phyloP scores from a whole-genome alignment of 805 yeast genomes.

The Diddensiella caesifluorescens region DNA sequence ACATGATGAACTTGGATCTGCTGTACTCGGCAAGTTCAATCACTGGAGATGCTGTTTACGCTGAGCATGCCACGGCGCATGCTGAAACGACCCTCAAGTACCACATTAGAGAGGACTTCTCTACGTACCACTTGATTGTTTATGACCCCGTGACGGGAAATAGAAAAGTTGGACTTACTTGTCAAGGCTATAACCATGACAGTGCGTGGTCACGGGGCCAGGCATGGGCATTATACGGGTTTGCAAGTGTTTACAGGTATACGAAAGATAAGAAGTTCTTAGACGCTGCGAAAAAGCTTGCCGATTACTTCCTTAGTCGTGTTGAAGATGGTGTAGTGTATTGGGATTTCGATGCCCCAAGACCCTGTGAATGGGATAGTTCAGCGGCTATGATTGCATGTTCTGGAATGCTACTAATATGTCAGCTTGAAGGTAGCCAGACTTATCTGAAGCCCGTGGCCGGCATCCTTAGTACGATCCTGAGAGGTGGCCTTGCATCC shows the following conservation, averaged over 20 bases:
- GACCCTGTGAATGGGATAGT: slow-evolving; percentile 27
- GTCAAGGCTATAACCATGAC: slow-evolving; percentile 31
- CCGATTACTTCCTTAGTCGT: slow-evolving; percentile 26
- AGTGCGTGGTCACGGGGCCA: slow-evolving; percentile 34
- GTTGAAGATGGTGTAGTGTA: slow-evolving; percentile 28
- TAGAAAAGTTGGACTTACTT: slow-evolving; percentile 26
- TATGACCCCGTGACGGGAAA: slow-evolving; percentile 26
- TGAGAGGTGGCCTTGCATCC: slow-evolving; percentile 21
- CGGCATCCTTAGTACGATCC: slow-evolving; percentile 20
- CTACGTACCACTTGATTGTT: slow-evolving; percentile 29
- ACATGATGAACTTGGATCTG: slow-evolving; percentile 27
- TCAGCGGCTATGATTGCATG: slow-evolving; percentile 32
- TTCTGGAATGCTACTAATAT: slow-evolving; percentile 28
- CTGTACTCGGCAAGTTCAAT: slow-evolving; percentile 28
- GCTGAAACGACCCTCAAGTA: slow-evolving; percentile 30
- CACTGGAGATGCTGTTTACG: slow-evolving; percentile 28
- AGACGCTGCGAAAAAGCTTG: slow-evolving; percentile 26
- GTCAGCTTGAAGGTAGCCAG: slow-evolving; percentile 18
- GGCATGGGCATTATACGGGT: slow-evolving; percentile 34
- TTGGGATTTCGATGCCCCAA: slow-evolving; percentile 23
- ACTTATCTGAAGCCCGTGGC: slow-evolving; percentile 21
- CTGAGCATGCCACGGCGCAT: slow-evolving; percentile 31
- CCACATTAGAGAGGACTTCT: slow-evolving; percentile 25
- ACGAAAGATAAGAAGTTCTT: slow-evolving; percentile 28
- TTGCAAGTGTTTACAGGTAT: slow-evolving; percentile 27